Evolutionary conservation across 495 filamentous ascomycete genomes (phyloP).

Genomic region (Penicillium desertorum): DNA sequence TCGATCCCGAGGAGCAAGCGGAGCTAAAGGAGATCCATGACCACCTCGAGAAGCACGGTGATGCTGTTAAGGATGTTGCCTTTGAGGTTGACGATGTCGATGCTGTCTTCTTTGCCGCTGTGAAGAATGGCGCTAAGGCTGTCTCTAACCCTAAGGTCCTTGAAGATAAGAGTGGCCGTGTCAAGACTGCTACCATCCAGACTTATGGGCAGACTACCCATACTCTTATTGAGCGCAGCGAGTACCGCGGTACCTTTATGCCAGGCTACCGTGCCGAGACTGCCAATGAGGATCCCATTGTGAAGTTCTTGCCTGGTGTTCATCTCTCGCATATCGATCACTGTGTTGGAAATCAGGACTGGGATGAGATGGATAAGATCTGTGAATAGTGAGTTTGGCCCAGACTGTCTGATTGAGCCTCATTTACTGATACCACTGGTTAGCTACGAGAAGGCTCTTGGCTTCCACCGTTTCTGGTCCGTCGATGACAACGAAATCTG

Average conservation of each 20-base stretch:
- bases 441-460: conserved; percentile 81
- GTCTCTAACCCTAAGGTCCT: conserved; percentile 57
- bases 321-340: conserved; percentile 76
- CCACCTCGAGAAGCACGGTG: conserved; percentile 79
- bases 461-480: conserved; percentile 93
- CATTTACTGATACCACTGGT: conserved; percentile 20
- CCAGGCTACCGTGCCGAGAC: conserved; percentile 66
- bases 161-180: conserved; percentile 50
- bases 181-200: conserved; percentile 70
- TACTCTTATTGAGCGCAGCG: conserved; percentile 68
- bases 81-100: conserved; percentile 87
- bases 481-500: conserved; percentile 85
- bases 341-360: conserved; percentile 92
- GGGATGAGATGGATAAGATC: conserved; percentile 79
- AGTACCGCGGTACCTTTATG: conserved; percentile 72
- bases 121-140: conserved; percentile 64
- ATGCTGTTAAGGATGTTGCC: conserved; percentile 87
- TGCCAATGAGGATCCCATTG: conserved; percentile 48
- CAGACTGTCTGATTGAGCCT: background rate
- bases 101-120: conserved; percentile 67
- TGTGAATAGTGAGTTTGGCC: conserved; percentile 63
- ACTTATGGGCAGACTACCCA: conserved; percentile 94
- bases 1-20: conserved; percentile 54
- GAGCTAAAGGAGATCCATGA: conserved; percentile 67
- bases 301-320: conserved; percentile 56